A percentile compares a stretch with the other conserved stretches of the same genome.
Conservation (phyloP, 192 early-diverging fungal genomes). For the Backusella tuberculispora region DNA sequence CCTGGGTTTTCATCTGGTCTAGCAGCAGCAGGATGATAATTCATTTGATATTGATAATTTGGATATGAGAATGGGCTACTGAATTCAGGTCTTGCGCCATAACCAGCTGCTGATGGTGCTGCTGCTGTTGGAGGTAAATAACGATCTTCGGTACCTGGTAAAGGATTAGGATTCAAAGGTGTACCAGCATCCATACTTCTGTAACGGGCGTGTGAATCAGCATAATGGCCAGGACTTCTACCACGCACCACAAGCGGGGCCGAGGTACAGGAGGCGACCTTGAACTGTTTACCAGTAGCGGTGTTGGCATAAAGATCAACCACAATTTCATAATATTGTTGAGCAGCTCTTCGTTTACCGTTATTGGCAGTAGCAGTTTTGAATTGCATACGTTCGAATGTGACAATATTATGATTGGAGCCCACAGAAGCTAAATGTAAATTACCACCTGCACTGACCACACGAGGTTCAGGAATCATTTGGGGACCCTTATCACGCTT, state of each 20-base stretch:
- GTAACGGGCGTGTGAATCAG: conserved; percentile 48
- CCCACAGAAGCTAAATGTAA: conserved; percentile 50
- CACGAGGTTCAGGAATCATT: conserved; percentile 64
- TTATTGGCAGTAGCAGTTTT: conserved; percentile 94
- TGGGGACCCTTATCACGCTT: conserved; percentile 96
- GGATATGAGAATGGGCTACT: conserved; percentile 2
- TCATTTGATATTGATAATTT: conserved; percentile 3
- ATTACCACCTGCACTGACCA: conserved; percentile 61
- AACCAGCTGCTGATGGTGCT: background rate
- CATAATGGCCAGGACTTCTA: conserved; percentile 88
- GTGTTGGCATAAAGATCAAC: conserved; percentile 75
- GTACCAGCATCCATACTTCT: conserved; percentile 30
- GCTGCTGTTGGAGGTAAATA: background rate
- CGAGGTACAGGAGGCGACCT: conserved; percentile 68
- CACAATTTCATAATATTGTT: conserved; percentile 85
- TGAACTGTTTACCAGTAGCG: conserved; percentile 52
- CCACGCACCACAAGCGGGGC: conserved; percentile 86
- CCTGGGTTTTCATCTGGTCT: conserved; percentile 7
- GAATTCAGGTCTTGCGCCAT: background rate
- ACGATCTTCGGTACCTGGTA: background rate
- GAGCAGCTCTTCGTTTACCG: conserved; percentile 83
- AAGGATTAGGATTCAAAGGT: background rate
- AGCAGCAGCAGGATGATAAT: background rate
- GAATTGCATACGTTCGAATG: conserved; percentile 93
- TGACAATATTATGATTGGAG: conserved; percentile 55